A percentile compares a stretch with the other conserved stretches of the same genome.
These are phyloP conservation scores for Leishmania arabica DNA, from an alignment of 208 protist species.

Conservation along the genomic window DNA sequence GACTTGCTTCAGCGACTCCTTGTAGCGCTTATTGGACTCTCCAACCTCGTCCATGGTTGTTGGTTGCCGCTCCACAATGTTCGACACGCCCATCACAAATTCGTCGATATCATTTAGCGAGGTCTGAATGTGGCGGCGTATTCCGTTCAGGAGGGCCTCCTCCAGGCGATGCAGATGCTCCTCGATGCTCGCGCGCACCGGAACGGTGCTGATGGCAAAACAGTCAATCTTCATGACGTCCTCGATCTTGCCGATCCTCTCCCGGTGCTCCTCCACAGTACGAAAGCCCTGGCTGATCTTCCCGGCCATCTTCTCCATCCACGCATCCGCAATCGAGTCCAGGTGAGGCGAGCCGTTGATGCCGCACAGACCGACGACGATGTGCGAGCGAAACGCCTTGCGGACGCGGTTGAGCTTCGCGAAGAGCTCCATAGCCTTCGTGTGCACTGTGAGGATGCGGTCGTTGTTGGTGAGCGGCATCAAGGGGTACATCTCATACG, in stretches of 20 bases:
- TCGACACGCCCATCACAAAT: conserved; percentile 89
- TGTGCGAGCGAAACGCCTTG: conserved; percentile 85
- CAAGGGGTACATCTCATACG: conserved; percentile 89
- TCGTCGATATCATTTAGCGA: conserved; percentile 79
- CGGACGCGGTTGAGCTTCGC: conserved; percentile 85
- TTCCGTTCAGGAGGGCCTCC: conserved; percentile 86
- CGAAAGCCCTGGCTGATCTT: conserved; percentile 88
- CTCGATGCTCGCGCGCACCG: conserved; percentile 93
- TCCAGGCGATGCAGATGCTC: conserved; percentile 91
- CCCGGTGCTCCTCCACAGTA: conserved; percentile 85
- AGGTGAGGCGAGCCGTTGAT: conserved; percentile 87
- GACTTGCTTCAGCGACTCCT: conserved; percentile 63
- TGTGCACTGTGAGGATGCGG: conserved; percentile 90
- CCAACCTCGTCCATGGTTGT: conserved; percentile 95
- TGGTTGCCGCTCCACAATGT: conserved; percentile 88
- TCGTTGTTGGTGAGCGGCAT: conserved; percentile 89
- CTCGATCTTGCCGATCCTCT: conserved; percentile 90
- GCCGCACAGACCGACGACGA: conserved; percentile 90
- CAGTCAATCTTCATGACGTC: conserved; percentile 92
- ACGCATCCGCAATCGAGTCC: conserved; percentile 87
- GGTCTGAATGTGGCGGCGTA: conserved; percentile 77
- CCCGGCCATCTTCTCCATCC: conserved; percentile 51
- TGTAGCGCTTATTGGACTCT: conserved; percentile 80
- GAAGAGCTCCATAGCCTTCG: conserved; percentile 94
- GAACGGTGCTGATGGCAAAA: conserved; percentile 91